Base-by-base conservation (phyloP, 2,329 filamentous ascomycete genomes). In the Diaporthe humulicola region DNA sequence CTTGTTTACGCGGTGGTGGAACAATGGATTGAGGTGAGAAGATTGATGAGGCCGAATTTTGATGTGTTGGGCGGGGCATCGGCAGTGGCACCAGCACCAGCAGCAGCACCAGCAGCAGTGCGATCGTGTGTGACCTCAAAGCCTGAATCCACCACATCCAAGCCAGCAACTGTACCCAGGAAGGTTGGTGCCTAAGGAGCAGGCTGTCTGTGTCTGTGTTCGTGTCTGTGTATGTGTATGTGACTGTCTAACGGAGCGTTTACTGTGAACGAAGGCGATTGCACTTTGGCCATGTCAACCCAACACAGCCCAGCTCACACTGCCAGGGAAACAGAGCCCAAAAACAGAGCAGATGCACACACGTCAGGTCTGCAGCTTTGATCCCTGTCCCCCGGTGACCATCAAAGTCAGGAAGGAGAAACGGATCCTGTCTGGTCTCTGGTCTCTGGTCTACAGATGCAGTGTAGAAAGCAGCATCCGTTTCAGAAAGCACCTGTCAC, bases 31-130 rank as follows among this genome's bases (percentile, higher is more conserved):
- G 38, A 38, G 50, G 17, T 40, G 48, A 36, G 36, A 67, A 42
- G 60, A 42, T 28, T 25, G 36, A 10, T 22, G 25, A 57, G 52
- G 17, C 42, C 28, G n/a, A 48, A 73, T 50, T 71, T 52, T 60
- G 52, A 71, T 19, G 22, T 33, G 28, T 33, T 60, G 70, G 70
- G 42, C 52, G 70, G 50, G 70, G 70, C 70, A 48, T 30, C 64
- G n/a, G 61, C 14, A 36, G 19, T 10, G 40, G 60, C 57, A 58
- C 33, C 38, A 8, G 40, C 40, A 45, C 40, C 40, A 45, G 40
- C 22, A 50, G 9, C 57, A 40, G 57, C n/a, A 61, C 12, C 61
- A 67, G 28, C 61, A 67, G 36, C 36, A 25, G 22, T 15, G 40
- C 30, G 40, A 22, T 42, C 6, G 8, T 57, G 52, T 40, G 45